Base-by-base conservation (phyloP, 176 grass and related monocot genomes). In the Cenchrus americanus region DNA sequence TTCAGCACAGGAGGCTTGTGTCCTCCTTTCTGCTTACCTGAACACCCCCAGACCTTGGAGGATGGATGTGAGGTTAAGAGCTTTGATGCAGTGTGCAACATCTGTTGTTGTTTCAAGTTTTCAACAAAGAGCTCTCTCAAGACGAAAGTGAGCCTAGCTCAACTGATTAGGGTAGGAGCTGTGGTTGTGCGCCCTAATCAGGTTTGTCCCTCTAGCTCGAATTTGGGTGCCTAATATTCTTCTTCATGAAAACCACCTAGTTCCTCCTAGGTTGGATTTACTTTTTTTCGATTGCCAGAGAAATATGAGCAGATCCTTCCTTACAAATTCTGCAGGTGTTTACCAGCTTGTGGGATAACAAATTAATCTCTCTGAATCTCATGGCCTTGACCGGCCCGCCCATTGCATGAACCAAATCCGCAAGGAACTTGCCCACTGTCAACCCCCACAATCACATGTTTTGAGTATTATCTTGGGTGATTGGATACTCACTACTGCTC, bases 401-500 rank as follows among this genome's bases (percentile, higher is more conserved):
- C n/a, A 40, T 48, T 78, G 15, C 18, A 66, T 59, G 66, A 41
- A 23, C 32, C 15, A 22, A 72, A 86, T 71, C 60, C 15, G 13
- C 80, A 71, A 0, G 2, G 47, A 43, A 44, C 10, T 59, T 17
- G 10, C 7, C 46, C 81, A 66, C 24, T 48, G 87, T 51, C 81
- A 80, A 84, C 50, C 66, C 41, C 62, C 66, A 62, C 67, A 21
- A 57, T 71, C 44, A 44, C 50, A 69, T 64, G 32, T 24, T 42
- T 22, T 17, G 44, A 27, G 14, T 58, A 21, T 34, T 10, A 77
- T 84, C 80, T 43, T 75, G 60, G 42, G 76, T 80, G 14, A 24
- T 66, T 23, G 67, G 13, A 52, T 60, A 63, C 57, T 84, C 80
- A 73, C 48, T 84, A 26, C n/a, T 59, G 79, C 21, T n/a, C 73